phyloP scores from a whole-genome alignment of 225 moss, liverwort and hornwort species.

The Pseudisothecium myosuroides region DNA sequence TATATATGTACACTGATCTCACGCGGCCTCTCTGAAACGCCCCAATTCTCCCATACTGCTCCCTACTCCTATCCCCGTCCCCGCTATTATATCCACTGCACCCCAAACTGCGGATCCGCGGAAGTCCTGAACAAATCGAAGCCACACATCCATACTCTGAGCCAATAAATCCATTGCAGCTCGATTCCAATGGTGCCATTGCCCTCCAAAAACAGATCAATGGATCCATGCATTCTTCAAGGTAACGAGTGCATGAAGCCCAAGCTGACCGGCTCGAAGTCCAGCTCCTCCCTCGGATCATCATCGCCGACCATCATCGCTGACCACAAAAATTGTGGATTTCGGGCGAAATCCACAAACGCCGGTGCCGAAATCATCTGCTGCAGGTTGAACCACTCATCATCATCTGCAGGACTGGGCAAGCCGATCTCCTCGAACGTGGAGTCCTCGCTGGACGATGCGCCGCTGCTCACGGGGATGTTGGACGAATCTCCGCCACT shows the following conservation, averaged over 20 bases:
- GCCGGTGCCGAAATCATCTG: neutral
- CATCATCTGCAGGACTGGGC: neutral
- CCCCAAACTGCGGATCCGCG: neutral
- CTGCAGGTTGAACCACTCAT: neutral
- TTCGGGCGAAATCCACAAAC: neutral
- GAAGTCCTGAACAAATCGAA: neutral
- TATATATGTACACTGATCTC: conserved; percentile 2
- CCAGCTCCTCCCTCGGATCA: neutral
- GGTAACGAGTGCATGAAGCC: neutral
- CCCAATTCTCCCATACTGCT: neutral
- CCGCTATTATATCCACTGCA: neutral
- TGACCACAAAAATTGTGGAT: too few relatives aligned
- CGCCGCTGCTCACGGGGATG: neutral
- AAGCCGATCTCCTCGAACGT: neutral
- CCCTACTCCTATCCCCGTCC: neutral
- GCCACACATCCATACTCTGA: neutral
- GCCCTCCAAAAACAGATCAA: neutral
- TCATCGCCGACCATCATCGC: neutral
- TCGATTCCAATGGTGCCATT: neutral
- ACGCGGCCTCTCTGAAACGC: neutral
- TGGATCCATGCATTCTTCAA: neutral
- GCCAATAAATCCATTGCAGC: too few relatives aligned
- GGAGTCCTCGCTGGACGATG: neutral
- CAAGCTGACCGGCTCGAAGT: neutral
- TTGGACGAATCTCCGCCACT: neutral